Evolutionary conservation across 225 moss, liverwort and hornwort species (phyloP), one percentile per base, ranked within the genome.

Genomic region (Physcomitrium patens): DNA sequence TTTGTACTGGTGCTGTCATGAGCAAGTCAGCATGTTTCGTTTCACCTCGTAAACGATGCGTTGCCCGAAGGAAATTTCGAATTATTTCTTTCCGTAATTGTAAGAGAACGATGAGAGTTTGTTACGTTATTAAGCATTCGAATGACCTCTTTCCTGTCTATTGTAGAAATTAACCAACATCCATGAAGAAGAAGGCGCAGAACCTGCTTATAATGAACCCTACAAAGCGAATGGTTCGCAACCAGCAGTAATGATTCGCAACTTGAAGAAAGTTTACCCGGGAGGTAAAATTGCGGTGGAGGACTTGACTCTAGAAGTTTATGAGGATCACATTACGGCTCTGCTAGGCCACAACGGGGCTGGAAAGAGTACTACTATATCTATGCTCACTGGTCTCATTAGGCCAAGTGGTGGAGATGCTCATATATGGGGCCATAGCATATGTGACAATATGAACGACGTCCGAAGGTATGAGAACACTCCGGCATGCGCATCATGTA

Each of bases 331-430:
- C 56, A 96, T 94, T 63, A 96, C 96, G 12, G 96, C 94, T 50
- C 70, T 80, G n/a, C 90, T 96, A 52, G 96, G 96, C 47, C 96
- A 96, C 79, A 96, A 96, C 60, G 96, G 96, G 27, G 96, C 96
- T 68, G 96, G 96, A 64, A 96, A 96, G 71, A 91, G 92, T 17
- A 96, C 96, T 0, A 88, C 92, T 26, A 92, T 96, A 77, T 96
- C 96, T 49, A 96, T 96, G 91, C 87, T 96, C 68, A 96, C 96
- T 20, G 96, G 96, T 3, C 79, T 96, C 44, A 91, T 91, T 0
- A 81, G 88, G 69, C 94, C 94, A 16, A 89, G 78, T 57, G 78
- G 83, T 70, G 96, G 96, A 58, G 92, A 96, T 67, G 96, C 96
- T 51, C 80, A 82, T 49, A 92, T 96, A 24, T 94, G 96, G 96